phyloP scores from a whole-genome alignment of 495 filamentous ascomycete species.

The Penicillium chermesinum region DNA sequence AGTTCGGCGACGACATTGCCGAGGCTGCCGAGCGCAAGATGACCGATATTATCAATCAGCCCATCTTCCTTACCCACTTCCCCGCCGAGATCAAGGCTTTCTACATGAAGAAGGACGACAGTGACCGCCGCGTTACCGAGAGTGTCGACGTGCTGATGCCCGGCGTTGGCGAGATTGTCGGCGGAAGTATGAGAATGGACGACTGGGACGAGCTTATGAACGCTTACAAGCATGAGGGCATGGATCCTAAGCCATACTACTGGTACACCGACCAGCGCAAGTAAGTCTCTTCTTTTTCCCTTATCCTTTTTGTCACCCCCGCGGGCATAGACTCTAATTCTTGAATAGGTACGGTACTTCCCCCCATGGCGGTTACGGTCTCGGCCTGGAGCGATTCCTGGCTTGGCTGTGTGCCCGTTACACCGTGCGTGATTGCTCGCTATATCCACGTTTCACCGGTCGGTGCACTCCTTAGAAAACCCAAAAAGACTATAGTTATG shows the following conservation, averaged over 20 bases:
- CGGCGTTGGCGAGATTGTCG: conserved; percentile 94
- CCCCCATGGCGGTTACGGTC: conserved; percentile 91
- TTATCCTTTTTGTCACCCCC: too few species aligned
- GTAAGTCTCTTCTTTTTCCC: conserved; percentile 53
- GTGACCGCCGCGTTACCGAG: conserved; percentile 87
- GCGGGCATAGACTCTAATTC: too few species aligned
- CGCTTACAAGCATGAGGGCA: conserved; percentile 82
- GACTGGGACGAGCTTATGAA: conserved; percentile 87
- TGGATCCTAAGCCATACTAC: conserved; percentile 84
- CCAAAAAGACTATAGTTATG: conserved; percentile 2
- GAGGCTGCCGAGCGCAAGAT: conserved; percentile 95
- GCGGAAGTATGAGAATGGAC: conserved; percentile 94
- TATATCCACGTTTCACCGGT: conserved; percentile 93
- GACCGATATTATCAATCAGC: conserved; percentile 92
- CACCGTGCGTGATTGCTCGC: conserved; percentile 80
- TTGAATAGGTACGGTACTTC: conserved; percentile 88
- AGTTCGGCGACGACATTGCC: conserved; percentile 96
- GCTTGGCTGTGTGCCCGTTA: conserved; percentile 93
- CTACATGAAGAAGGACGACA: conserved; percentile 92
- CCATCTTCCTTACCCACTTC: conserved; percentile 97
- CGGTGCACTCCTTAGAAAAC: conserved; percentile 77
- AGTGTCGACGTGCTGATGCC: conserved; percentile 96
- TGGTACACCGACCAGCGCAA: conserved; percentile 99
- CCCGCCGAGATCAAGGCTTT: conserved; percentile 97
- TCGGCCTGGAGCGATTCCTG: conserved; percentile 92